phyloP scores from a whole-genome alignment of 2,329 filamentous ascomycete species.

The Byssothecium circinans region DNA sequence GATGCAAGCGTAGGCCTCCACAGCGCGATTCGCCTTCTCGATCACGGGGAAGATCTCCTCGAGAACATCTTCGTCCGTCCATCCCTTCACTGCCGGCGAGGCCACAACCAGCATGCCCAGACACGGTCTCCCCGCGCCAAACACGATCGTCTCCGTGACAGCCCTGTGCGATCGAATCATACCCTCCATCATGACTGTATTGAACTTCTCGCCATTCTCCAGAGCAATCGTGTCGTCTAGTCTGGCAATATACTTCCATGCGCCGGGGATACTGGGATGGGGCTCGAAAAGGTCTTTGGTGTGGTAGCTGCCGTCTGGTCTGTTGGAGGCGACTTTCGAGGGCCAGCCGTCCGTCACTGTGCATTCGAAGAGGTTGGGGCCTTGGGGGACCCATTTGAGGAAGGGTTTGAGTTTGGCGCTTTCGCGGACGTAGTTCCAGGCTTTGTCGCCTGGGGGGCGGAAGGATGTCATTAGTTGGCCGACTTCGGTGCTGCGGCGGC shows the following conservation, averaged over 20 bases:
- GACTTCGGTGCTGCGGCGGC: too few species aligned
- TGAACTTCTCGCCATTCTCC: constrained; percentile 55
- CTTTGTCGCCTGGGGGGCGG: constrained; percentile 56
- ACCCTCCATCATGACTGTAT: constrained; percentile 56
- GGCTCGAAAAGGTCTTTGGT: constrained; percentile 53
- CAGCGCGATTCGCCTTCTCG: constrained; percentile 53
- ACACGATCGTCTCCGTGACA: constrained; percentile 60
- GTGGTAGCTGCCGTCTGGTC: constrained; percentile 49
- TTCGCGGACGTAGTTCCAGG: constrained; percentile 66
- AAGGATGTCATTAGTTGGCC: too few species aligned
- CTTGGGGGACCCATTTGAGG: too few species aligned
- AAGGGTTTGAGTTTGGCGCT: too few species aligned
- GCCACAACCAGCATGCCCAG: constrained; percentile 59
- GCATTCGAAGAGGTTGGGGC: too few species aligned
- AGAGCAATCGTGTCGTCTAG: constrained; percentile 53
- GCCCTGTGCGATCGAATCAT: constrained; percentile 55
- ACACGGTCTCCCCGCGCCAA: constrained; percentile 56
- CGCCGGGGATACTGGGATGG: constrained; percentile 47
- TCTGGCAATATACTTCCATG: constrained; percentile 53
- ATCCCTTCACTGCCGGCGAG: constrained; percentile 43
- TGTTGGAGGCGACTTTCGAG: constrained; percentile 48
- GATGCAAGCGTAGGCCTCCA: constrained; percentile 57
- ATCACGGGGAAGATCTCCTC: constrained; percentile 55
- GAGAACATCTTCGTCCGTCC: constrained; percentile 50
- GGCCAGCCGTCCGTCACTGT: too few species aligned